Base-by-base conservation (phyloP, 169 alveolate genomes). In the Eimeria tenella region DNA sequence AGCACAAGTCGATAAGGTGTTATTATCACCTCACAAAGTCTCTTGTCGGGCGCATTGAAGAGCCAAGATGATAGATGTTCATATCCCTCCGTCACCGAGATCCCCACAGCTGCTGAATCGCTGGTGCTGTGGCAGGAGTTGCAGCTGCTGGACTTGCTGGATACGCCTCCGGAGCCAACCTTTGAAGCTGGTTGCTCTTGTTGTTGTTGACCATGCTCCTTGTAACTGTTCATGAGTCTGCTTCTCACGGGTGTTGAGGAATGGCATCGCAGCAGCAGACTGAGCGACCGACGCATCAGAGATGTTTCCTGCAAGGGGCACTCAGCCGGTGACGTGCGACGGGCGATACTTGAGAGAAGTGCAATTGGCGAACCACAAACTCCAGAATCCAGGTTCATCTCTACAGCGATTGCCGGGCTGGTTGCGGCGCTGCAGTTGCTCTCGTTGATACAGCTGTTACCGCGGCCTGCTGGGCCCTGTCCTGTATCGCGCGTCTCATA, bases 1-100 rank as follows among this genome's bases (percentile, higher is more conserved):
- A 77, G 82, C 56, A 90, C 90, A 23, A 90, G 71, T 9, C 94
- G 94, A 25, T 60, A 17, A 9, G 90, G 94, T 15, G 94, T 90
- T 55, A 90, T 73, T 6, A 90, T 17, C 52, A 90, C 52, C 21
- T 65, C 90, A 49, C 94, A 90, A 60, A 55, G 53, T 55, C 63
- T 50, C n/a, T 17, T 83, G 56, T 83, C 73, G 17, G 94, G 94
- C 13, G 68, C 53, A 42, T 90, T 90, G 65, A 90, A 31, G n/a
- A 74, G 73, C 94, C 94, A 90, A 19, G 65, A 31, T 5, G 68
- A 65, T n/a, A 90, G 83, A 53, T 90, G 81, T n/a, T 19, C 53
- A 58, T 75, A 90, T 21, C 90, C 90, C 90, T 74, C 90, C 53
- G 50, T 90, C 79, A 90, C 56, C 13, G 81, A 31, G 65, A 42